Percentiles rank a stretch among this genome's conserved stretches.
Conservation (phyloP, 805 yeast genomes). For the Starmerella floris region DNA sequence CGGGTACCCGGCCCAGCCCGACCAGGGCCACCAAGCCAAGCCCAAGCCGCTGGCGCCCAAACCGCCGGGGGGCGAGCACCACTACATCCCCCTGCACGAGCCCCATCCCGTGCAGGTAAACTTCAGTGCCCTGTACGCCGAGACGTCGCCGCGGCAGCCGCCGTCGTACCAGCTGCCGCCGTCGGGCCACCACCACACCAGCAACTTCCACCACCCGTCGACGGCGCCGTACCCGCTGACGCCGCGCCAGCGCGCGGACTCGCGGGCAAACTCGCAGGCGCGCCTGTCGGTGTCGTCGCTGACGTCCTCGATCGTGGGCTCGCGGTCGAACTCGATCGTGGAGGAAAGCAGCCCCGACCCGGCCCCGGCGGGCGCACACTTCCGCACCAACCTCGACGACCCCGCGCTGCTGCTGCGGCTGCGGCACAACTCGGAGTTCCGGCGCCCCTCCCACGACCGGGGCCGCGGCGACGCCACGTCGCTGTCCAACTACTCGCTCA, state of each 20-base stretch:
- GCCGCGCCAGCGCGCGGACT: constrained; percentile 9
- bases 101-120: constrained; percentile 17
- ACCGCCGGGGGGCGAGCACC: neutral
- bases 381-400: constrained; percentile 5
- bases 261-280: constrained; percentile 9
- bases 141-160: constrained; percentile 6
- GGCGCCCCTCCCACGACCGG: constrained; percentile 10
- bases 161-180: neutral
- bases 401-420: constrained; percentile 6
- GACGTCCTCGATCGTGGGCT: constrained; percentile 1
- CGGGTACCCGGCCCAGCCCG: no score
- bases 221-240: constrained; percentile 10
- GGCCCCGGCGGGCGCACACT: neutral
- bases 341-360: neutral
- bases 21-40: no score
- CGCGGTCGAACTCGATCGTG: constrained; percentile 12
- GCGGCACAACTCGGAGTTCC: constrained; percentile 8
- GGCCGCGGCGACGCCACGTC: constrained; percentile 12
- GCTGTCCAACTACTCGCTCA: constrained; percentile 17
- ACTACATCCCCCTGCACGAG: constrained; percentile 1
- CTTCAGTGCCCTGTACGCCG: constrained; percentile 17
- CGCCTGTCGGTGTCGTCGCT: constrained; percentile 9
- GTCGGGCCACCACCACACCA: neutral
- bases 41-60: no score
- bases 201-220: neutral